A percentile compares a stretch with the other conserved stretches of the same genome.
phyloP scores from a whole-genome alignment of 2,329 filamentous ascomycete species.

The Cytospora schulzeri region DNA sequence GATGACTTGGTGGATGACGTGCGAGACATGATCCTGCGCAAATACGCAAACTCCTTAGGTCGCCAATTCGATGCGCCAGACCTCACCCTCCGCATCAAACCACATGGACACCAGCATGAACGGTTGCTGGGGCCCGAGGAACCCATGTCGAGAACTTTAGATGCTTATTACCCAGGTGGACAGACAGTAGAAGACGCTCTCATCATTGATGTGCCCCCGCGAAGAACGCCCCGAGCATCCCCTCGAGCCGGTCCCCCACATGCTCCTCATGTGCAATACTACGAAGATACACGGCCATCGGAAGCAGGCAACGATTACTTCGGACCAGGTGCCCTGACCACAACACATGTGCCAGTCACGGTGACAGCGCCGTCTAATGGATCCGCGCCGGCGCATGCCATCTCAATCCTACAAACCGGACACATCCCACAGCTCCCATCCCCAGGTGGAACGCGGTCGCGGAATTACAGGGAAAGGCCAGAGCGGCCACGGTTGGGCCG shows the following conservation, averaged over 20 bases:
- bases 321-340: slow-evolving; percentile 58
- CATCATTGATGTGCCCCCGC: slow-evolving; percentile 80
- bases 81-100: slow-evolving; percentile 74
- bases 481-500: slow-evolving; percentile 64
- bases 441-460: slow-evolving; percentile 66
- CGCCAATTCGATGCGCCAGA: slow-evolving; percentile 89
- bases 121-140: slow-evolving; percentile 84
- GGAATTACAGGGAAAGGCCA: slow-evolving; percentile 58
- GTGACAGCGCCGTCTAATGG: slow-evolving; percentile 42
- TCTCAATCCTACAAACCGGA: slow-evolving; percentile 78
- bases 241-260: slow-evolving; percentile 59
- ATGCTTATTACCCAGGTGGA: slow-evolving; percentile 81
- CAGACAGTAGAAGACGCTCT: slow-evolving; percentile 88
- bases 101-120: slow-evolving; percentile 68
- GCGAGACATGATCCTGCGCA: slow-evolving; percentile 85
- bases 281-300: slow-evolving; percentile 66
- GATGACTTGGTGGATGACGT: slow-evolving; percentile 94
- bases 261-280: slow-evolving; percentile 49
- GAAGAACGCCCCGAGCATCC: slow-evolving; percentile 78
- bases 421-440: slow-evolving; percentile 81
- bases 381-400: slow-evolving; percentile 46
- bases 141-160: slow-evolving; percentile 74
- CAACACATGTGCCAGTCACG: slow-evolving; percentile 42
- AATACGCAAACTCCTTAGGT: slow-evolving; percentile 92
- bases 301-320: slow-evolving; percentile 83